Percentiles rank a stretch among this genome's conserved stretches.
Evolutionary conservation across 1,284 basidiomycete genomes (phyloP).

Genomic region (Ceratobasidium sp.): DNA sequence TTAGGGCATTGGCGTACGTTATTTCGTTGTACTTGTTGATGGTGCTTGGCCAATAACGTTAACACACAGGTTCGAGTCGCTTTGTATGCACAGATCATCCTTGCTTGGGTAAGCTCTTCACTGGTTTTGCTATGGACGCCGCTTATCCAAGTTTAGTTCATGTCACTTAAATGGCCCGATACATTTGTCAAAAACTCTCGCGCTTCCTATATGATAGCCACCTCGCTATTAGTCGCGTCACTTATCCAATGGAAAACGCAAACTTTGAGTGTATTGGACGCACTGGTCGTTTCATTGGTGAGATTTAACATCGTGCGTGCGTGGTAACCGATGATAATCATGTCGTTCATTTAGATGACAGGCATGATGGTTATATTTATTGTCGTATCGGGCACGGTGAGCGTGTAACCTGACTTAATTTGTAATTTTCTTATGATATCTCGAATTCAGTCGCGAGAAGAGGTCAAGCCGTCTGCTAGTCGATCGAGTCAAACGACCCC

Average conservation of each 20-base stretch:
- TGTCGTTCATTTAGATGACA: slow-evolving; percentile 2
- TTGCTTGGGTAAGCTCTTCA: slow-evolving; percentile 21
- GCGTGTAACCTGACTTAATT: not conserved
- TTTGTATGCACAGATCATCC: slow-evolving; percentile 22
- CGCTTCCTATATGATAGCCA: slow-evolving; percentile 24
- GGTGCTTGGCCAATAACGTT: too few species aligned
- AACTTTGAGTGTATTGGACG: slow-evolving; percentile 10
- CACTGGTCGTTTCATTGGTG: too few species aligned
- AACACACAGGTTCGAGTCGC: slow-evolving; percentile 17
- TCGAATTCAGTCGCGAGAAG: too few species aligned
- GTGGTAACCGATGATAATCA: too few species aligned
- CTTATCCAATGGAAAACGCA: slow-evolving; percentile 13
- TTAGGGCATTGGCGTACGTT: too few species aligned
- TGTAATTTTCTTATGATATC: too few species aligned
- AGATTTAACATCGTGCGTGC: too few species aligned
- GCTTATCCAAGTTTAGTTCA: not conserved
- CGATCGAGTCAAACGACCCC: too few species aligned
- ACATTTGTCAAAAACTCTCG: slow-evolving; percentile 22
- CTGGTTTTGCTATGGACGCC: not conserved
- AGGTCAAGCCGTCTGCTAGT: too few species aligned
- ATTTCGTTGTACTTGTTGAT: too few species aligned
- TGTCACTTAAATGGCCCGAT: slow-evolving; percentile 7
- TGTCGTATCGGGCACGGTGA: slow-evolving; percentile 13
- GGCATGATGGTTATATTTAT: slow-evolving; percentile 27
- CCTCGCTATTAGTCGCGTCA: slow-evolving; percentile 7